Conservation (phyloP, 2,329 filamentous ascomycete species). For the Alternaria rosae region DNA sequence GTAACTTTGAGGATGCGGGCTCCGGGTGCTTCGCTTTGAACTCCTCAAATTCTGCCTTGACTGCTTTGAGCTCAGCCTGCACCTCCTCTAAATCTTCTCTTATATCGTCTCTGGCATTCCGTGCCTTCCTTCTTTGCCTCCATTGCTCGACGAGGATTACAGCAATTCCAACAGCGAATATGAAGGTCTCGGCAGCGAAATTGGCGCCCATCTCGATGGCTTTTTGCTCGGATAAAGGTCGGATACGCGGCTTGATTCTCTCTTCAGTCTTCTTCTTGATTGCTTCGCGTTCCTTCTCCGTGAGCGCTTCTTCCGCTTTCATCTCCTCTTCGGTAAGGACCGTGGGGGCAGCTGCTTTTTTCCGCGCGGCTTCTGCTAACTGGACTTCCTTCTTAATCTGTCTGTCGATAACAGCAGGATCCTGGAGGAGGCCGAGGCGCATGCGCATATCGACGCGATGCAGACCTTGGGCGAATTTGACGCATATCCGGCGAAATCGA, state of each 20-base stretch:
- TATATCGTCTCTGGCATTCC: conserved; percentile 66
- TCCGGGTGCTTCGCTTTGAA: conserved; percentile 47
- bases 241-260: conserved; percentile 61
- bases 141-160: conserved; percentile 70
- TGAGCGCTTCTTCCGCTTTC: conserved; percentile 62
- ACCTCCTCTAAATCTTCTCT: conserved; percentile 65
- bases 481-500: conserved; percentile 67
- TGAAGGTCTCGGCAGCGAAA: conserved; percentile 72
- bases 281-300: conserved; percentile 57
- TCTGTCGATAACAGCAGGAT: conserved; percentile 62
- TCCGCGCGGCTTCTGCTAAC: conserved; percentile 62
- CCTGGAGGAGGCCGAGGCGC: conserved; percentile 69
- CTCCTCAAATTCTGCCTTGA: conserved; percentile 52
- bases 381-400: conserved; percentile 62
- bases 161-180: conserved; percentile 69
- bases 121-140: conserved; percentile 68
- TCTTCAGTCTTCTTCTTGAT: conserved; percentile 54
- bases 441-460: conserved; percentile 74
- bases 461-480: conserved; percentile 68
- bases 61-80: conserved; percentile 55
- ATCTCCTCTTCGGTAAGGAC: conserved; percentile 69
- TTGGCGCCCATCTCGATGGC: conserved; percentile 74
- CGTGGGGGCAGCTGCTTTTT: conserved; percentile 61
- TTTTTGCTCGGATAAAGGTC: conserved; percentile 70
- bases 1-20: conserved; percentile 31